Percentiles rank a stretch among this genome's conserved stretches.
Conservation (phyloP, 2,329 filamentous ascomycete genomes). For the Rasamsonia emersonii region DNA sequence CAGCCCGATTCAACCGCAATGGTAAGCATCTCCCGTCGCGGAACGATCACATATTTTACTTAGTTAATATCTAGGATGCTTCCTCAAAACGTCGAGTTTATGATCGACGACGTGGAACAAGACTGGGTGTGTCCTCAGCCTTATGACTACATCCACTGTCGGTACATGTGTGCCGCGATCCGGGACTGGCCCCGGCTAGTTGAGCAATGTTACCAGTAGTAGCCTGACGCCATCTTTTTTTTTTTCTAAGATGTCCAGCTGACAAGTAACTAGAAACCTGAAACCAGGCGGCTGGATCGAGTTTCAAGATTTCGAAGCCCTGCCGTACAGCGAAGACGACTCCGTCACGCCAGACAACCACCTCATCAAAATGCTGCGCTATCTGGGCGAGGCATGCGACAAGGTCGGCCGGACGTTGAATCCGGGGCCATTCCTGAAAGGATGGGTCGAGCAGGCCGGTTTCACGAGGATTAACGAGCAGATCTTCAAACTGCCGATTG, state of each 20-base stretch:
- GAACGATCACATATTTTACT: slow-evolving; percentile 5
- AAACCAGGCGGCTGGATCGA: slow-evolving; percentile 1
- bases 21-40: background rate
- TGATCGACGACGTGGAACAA: slow-evolving; percentile 1
- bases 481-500: background rate
- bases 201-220: no score
- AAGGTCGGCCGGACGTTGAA: background rate
- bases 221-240: no score
- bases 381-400: background rate
- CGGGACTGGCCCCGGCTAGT: background rate
- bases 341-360: background rate
- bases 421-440: background rate
- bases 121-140: background rate
- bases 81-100: slow-evolving; percentile 1
- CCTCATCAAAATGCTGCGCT: background rate
- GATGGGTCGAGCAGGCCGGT: background rate
- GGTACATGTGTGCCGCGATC: background rate
- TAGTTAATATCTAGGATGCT: background rate
- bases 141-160: slow-evolving; percentile 1
- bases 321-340: slow-evolving; percentile 27
- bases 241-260: no score
- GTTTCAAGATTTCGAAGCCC: background rate
- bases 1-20: background rate
- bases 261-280: no score
- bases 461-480: background rate